Evolutionary conservation across 352 stramenopile species (phyloP), one percentile per base, ranked within the genome.

Genomic region (Globisporangium megalacanthum): DNA sequence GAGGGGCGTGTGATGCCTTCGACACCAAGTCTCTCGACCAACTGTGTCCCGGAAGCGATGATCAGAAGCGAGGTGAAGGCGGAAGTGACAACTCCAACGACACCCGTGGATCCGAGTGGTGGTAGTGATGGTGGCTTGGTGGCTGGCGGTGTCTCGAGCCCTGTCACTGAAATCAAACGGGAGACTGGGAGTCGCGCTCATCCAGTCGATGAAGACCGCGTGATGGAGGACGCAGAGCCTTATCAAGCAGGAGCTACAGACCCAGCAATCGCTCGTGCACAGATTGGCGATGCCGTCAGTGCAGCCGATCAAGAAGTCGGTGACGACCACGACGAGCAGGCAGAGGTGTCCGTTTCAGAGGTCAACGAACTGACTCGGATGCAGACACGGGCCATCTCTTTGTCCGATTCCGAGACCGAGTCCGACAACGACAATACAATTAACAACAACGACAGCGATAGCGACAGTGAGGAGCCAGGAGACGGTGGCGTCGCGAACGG

Each of bases 331-430:
- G 22, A 49, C 35, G 13, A 6, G 4, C 46, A 19, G 5, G 49
- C 20, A n/a, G 11, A 17, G n/a, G 20, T 37, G 25, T 25, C 25
- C 5, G 7, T 47, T 9, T 47, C 45, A 19, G 31, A 17, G 39
- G n/a, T 22, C 7, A 59, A 45, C 42, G 33, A n/a, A 15, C 11
- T 11, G 15, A 47, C 15, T 50, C 54, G 50, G 13, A 9, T 45
- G 22, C 41, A 52, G 31, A 56, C 42, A 25, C 42, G 42, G 7
- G 49, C 19, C 49, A 29, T 63, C 3, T 62, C 52, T 33, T 74
- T 61, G 1, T 83, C 68, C 8, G 74, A 70, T 8, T 65, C 49
- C 35, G 70, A 80, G 15, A 65, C 42, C 31, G 64, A 66, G 15
- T 65, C 52, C 0, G 61, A 67, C 19, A 56, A 68, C 14, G 49